These are phyloP conservation scores for Aspergillus aculeatinus DNA, from an alignment of 2,329 filamentous ascomycete genomes.

Conservation along the genomic window DNA sequence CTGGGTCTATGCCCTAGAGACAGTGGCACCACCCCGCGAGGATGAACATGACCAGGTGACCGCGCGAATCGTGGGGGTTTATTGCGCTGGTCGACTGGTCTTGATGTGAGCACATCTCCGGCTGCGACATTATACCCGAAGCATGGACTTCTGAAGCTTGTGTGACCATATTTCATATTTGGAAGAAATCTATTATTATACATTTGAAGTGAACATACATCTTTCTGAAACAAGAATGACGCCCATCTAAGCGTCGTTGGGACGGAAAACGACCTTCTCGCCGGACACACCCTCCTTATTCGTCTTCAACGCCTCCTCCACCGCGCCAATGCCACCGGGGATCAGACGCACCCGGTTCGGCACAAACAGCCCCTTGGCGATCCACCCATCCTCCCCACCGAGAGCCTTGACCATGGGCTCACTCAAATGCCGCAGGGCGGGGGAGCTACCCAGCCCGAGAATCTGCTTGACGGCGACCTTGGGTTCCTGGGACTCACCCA, in stretches of 20 bases:
- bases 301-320: slow-evolving; percentile 18
- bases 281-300: slow-evolving; percentile 22
- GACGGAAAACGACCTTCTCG: slow-evolving; percentile 20
- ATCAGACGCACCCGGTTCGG: slow-evolving; percentile 31
- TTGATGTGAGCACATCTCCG: too few species aligned
- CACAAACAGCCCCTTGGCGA: slow-evolving; percentile 30
- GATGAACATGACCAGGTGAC: too few species aligned
- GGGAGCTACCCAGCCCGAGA: slow-evolving; percentile 27
- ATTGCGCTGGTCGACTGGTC: too few species aligned
- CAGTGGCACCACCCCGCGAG: too few species aligned
- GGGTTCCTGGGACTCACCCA: not conserved
- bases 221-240: not conserved
- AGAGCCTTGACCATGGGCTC: slow-evolving; percentile 30
- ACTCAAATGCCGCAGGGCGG: slow-evolving; percentile 28
- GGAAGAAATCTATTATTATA: too few species aligned
- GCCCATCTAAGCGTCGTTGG: not conserved
- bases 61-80: too few species aligned
- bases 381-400: slow-evolving; percentile 25
- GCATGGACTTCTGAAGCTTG: too few species aligned
- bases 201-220: too few species aligned
- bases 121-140: too few species aligned
- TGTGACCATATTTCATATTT: too few species aligned
- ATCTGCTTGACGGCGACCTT: slow-evolving; percentile 1
- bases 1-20: too few species aligned
- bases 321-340: slow-evolving; percentile 27